Conservation (phyloP, 192 early-diverging fungal genomes). For the Neocallimastix lanati region DNA sequence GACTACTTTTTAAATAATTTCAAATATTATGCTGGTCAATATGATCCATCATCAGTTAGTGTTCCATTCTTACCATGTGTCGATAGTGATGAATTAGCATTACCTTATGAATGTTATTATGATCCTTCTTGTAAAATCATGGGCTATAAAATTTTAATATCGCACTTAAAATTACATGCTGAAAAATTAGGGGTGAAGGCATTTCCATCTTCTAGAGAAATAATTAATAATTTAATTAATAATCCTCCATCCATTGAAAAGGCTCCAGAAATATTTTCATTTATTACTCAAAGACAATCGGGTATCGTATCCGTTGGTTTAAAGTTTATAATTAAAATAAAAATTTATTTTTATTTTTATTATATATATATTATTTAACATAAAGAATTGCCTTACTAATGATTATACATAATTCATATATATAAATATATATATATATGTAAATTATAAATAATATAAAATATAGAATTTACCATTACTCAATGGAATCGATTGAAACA, state of each 20-base stretch:
- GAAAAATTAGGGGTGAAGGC: slow-evolving; percentile 46
- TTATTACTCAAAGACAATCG: slow-evolving; percentile 26
- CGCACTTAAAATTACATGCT: slow-evolving; percentile 21
- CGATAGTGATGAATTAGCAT: slow-evolving; percentile 11
- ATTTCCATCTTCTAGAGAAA: slow-evolving; percentile 22
- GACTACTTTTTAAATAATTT: slow-evolving; percentile 53
- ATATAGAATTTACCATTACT: slow-evolving; percentile 2
- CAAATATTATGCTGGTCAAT: slow-evolving; percentile 31
- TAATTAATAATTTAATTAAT: slow-evolving; percentile 17
- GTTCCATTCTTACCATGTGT: slow-evolving; percentile 42
- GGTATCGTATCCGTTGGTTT: too few species aligned
- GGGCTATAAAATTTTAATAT: slow-evolving; percentile 42
- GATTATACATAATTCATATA: too few species aligned
- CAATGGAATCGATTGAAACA: slow-evolving; percentile 6
- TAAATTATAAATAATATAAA: too few species aligned
- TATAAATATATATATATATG: too few species aligned
- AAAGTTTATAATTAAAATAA: too few species aligned
- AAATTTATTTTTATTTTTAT: too few species aligned
- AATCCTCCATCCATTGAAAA: slow-evolving; percentile 8
- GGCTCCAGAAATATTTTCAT: slow-evolving; percentile 43
- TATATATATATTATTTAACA: too few species aligned
- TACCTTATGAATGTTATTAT: slow-evolving; percentile 43
- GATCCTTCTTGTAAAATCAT: slow-evolving; percentile 38
- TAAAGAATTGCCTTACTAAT: too few species aligned
- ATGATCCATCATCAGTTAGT: slow-evolving; percentile 20